Evolutionary conservation across 495 filamentous ascomycete genomes (phyloP).

Genomic region (Talaromyces liani): DNA sequence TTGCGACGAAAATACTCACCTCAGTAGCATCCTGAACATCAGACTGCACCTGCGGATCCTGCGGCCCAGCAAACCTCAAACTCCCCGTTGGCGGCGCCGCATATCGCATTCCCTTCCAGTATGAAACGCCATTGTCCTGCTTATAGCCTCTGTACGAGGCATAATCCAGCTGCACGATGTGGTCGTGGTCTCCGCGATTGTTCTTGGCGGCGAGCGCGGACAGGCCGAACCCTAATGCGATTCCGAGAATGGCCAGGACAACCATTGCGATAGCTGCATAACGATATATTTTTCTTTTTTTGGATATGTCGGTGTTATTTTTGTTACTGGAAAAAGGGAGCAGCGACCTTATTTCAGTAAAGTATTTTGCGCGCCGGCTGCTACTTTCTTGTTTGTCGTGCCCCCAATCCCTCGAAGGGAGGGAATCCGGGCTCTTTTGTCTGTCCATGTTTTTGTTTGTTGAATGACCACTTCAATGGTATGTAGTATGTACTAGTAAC

Average conservation of each 20-base stretch:
- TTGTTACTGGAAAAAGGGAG: background rate
- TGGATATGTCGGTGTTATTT: background rate
- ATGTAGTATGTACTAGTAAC: background rate
- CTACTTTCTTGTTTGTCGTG: background rate
- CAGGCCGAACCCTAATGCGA: background rate
- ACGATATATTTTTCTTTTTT: background rate
- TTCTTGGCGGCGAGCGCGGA: background rate
- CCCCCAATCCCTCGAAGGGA: background rate
- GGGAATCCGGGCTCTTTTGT: background rate
- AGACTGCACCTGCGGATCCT: constrained; percentile 37
- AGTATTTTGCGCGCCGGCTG: background rate
- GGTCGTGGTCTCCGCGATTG: background rate
- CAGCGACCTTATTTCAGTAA: background rate
- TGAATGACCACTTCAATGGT: background rate
- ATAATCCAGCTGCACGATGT: constrained; percentile 2
- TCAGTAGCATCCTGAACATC: constrained; percentile 37
- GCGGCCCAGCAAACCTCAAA: constrained; percentile 53
- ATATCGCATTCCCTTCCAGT: constrained; percentile 63
- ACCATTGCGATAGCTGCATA: background rate
- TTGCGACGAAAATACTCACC: constrained; percentile 19
- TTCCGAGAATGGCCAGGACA: background rate
- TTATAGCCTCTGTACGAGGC: constrained; percentile 6
- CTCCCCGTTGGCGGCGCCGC: constrained; percentile 51
- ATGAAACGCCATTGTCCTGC: constrained; percentile 38
- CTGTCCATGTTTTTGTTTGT: background rate